Percentiles rank a stretch among this genome's conserved stretches.
Evolutionary conservation across 1,284 basidiomycete species (phyloP).

Genomic region (Irpex rosettiformis): DNA sequence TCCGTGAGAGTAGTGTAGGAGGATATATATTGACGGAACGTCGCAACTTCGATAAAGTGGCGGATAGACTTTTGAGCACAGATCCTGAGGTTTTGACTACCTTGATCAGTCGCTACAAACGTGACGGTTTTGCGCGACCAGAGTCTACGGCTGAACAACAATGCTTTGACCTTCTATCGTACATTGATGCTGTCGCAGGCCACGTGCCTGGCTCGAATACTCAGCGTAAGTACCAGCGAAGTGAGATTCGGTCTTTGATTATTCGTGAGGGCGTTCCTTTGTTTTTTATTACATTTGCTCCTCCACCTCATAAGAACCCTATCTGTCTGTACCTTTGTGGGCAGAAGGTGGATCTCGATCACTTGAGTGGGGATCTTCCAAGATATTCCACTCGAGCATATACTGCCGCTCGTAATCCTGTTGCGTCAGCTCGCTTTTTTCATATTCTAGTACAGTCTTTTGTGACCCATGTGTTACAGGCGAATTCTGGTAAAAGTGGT

Average conservation of each 20-base stretch:
- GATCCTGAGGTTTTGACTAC: conserved; percentile 21
- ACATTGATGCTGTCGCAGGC: conserved; percentile 30
- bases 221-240: conserved; percentile 23
- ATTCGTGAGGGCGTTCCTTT: conserved; percentile 27
- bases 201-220: conserved; percentile 33
- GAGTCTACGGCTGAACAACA: conserved; percentile 26
- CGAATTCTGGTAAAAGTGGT: conserved; percentile 17
- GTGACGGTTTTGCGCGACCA: conserved; percentile 22
- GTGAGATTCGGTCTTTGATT: conserved; percentile 36
- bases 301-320: conserved; percentile 29
- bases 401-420: conserved; percentile 28
- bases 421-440: conserved; percentile 17
- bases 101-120: conserved; percentile 20
- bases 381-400: conserved; percentile 5
- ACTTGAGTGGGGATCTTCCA: conserved; percentile 12
- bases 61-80: conserved; percentile 23
- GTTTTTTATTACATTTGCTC: conserved; percentile 37
- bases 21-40: conserved; percentile 28
- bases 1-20: conserved; percentile 23
- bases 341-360: conserved; percentile 12
- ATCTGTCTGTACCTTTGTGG: conserved; percentile 30
- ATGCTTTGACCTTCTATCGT: conserved; percentile 30
- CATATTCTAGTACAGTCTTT: conserved; percentile 19
- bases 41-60: conserved; percentile 24
- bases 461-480: conserved; percentile 29